Conservation (phyloP, 441 rosid species). For the Geranium incanum region DNA sequence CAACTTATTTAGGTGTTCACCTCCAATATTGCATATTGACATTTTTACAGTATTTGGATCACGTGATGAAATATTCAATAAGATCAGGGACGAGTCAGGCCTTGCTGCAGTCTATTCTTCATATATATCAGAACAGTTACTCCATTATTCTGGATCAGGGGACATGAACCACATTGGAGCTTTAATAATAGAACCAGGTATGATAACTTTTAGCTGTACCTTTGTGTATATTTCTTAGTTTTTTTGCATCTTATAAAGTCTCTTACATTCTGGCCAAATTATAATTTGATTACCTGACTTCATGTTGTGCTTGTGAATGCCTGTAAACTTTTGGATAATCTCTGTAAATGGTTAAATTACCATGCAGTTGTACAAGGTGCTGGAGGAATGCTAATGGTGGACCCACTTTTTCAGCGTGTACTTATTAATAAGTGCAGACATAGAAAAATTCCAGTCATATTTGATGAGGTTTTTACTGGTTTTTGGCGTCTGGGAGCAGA, state of each 20-base stretch:
- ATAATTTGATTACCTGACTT: background rate
- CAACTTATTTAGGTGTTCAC: constrained; percentile 10
- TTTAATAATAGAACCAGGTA: constrained; percentile 88
- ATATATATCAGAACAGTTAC: constrained; percentile 48
- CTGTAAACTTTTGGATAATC: constrained; percentile 2
- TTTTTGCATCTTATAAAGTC: background rate
- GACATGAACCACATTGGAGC: constrained; percentile 54
- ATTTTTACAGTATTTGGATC: constrained; percentile 49
- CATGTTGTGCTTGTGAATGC: background rate
- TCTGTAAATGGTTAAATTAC: constrained; percentile 10
- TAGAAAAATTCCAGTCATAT: constrained; percentile 66
- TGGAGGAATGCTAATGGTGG: constrained; percentile 96
- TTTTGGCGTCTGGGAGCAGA: constrained; percentile 95
- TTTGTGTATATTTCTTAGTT: background rate
- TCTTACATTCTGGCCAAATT: background rate
- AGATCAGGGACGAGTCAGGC: constrained; percentile 53
- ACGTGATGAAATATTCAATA: constrained; percentile 58
- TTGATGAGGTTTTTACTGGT: constrained; percentile 94
- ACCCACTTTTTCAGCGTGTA: constrained; percentile 85
- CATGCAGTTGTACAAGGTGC: constrained; percentile 75
- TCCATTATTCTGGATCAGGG: constrained; percentile 25
- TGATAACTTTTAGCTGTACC: constrained; percentile 20
- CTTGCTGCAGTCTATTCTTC: constrained; percentile 54
- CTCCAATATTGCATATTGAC: constrained; percentile 16
- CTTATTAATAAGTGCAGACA: constrained; percentile 70